Evolutionary conservation across 345 rosid species (phyloP).

Genomic region (Acer campestre): DNA sequence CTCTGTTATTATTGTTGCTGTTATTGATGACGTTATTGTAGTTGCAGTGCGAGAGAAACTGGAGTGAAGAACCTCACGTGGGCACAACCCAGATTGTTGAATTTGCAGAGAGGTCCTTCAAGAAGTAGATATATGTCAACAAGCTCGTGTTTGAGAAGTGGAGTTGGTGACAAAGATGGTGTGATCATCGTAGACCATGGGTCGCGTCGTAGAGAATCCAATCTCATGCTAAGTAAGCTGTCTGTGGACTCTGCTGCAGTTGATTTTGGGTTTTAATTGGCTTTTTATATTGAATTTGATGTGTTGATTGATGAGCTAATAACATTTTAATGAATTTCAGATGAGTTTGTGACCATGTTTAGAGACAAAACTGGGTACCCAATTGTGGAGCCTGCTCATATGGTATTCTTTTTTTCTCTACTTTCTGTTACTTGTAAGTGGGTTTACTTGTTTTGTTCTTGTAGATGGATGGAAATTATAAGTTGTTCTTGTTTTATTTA

Average conservation of each 20-base stretch:
- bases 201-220: slow-evolving; percentile 84
- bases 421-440: neutral
- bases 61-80: slow-evolving; percentile 9
- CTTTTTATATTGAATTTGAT: slow-evolving; percentile 2
- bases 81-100: slow-evolving; percentile 25
- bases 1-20: slow-evolving; percentile 12
- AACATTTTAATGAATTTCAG: slow-evolving; percentile 43
- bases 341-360: slow-evolving; percentile 87
- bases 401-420: slow-evolving; percentile 46
- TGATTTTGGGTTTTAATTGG: neutral
- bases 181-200: slow-evolving; percentile 93
- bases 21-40: neutral
- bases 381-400: slow-evolving; percentile 94
- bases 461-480: too few species aligned
- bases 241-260: neutral
- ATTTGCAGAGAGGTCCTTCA: slow-evolving; percentile 22
- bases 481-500: neutral
- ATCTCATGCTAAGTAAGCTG: slow-evolving; percentile 77
- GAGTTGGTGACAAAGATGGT: slow-evolving; percentile 62
- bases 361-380: slow-evolving; percentile 69
- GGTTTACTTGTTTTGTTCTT: neutral
- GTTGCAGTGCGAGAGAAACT: slow-evolving; percentile 12
- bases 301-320: neutral
- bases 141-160: slow-evolving; percentile 32
- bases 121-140: slow-evolving; percentile 18